Conservation (phyloP, 2,329 filamentous ascomycete species). For the Alternaria postmessia region DNA sequence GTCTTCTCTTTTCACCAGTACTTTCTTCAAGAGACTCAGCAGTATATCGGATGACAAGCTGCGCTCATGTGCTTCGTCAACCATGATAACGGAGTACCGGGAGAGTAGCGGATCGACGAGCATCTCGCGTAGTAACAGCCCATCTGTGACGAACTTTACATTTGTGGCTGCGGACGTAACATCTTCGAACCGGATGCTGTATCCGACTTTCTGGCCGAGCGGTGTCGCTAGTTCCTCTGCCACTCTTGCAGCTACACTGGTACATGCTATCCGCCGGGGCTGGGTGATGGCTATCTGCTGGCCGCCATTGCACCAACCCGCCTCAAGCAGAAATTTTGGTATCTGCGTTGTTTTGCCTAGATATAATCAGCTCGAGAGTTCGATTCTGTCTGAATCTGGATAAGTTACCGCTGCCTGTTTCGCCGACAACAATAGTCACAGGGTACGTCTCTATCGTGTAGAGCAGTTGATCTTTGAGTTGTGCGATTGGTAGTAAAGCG, state of each 20-base stretch:
- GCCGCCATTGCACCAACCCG: slow-evolving; percentile 86
- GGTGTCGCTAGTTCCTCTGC: slow-evolving; percentile 89
- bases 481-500: slow-evolving; percentile 83
- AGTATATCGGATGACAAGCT: slow-evolving; percentile 92
- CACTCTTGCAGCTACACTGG: slow-evolving; percentile 56
- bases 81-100: slow-evolving; percentile 94
- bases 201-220: slow-evolving; percentile 85
- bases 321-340: slow-evolving; percentile 86
- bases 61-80: slow-evolving; percentile 95
- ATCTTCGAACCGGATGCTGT: slow-evolving; percentile 92
- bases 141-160: slow-evolving; percentile 96
- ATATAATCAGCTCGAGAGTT: neutral
- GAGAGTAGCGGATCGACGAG: slow-evolving; percentile 90
- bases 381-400: accelerated
- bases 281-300: slow-evolving; percentile 90
- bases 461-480: slow-evolving; percentile 78
- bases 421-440: slow-evolving; percentile 88
- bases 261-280: slow-evolving; percentile 25
- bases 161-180: slow-evolving; percentile 82
- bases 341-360: slow-evolving; percentile 91
- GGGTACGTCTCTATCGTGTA: slow-evolving; percentile 86
- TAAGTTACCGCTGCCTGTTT: slow-evolving; percentile 75
- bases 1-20: slow-evolving; percentile 79
- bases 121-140: slow-evolving; percentile 87
- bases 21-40: slow-evolving; percentile 90